Percentiles rank a stretch among this genome's conserved stretches.
Conservation (phyloP, 345 rosid species). For the Lepidium africanum region DNA sequence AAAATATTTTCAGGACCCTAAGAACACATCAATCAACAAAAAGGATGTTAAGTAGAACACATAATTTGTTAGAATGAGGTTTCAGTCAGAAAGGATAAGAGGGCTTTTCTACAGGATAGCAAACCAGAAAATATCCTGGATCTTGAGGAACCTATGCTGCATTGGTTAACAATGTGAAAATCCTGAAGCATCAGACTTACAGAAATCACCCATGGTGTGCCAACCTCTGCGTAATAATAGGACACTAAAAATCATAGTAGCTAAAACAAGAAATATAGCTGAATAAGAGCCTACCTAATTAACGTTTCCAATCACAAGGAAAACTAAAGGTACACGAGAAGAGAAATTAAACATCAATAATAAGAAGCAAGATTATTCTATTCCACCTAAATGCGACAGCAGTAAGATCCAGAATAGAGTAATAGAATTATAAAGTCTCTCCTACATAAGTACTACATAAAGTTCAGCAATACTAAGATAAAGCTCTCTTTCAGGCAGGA, state of each 20-base stretch:
- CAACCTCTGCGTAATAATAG: not conserved
- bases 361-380: constrained; percentile 17
- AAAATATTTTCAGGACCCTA: constrained; percentile 34
- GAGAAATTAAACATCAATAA: constrained; percentile 18
- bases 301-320: not conserved
- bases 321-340: not conserved
- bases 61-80: constrained; percentile 1
- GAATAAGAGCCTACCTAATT: constrained; percentile 16
- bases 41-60: not conserved
- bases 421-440: constrained; percentile 24
- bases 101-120: not conserved
- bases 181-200: constrained; percentile 17
- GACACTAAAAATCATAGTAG: not conserved
- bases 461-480: constrained; percentile 36
- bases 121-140: constrained; percentile 11
- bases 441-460: constrained; percentile 29
- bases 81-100: not conserved
- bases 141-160: constrained; percentile 13
- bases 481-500: constrained; percentile 49
- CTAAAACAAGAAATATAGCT: constrained; percentile 18
- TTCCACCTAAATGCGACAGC: constrained; percentile 16
- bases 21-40: constrained; percentile 23
- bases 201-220: constrained; percentile 12
- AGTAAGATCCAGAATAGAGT: constrained; percentile 17
- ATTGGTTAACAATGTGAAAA: constrained; percentile 5